phyloP scores from a whole-genome alignment of 129 eudicot species.

The Logfia minima region DNA sequence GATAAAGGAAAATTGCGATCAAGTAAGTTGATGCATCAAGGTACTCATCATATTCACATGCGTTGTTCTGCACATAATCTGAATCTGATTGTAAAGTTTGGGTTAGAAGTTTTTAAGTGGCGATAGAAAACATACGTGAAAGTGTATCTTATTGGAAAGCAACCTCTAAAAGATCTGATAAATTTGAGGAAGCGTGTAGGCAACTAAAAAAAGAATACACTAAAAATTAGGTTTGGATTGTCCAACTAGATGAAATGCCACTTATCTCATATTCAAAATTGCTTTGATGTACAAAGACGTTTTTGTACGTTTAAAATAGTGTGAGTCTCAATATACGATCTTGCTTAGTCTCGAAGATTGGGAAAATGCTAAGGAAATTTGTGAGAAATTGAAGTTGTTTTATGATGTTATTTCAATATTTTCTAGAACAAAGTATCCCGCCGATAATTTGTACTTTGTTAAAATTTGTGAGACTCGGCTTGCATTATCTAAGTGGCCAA shows the following conservation, averaged over 20 bases:
- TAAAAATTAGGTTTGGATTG: slow-evolving; percentile 9
- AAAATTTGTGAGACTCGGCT: slow-evolving; percentile 21
- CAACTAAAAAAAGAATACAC: background rate
- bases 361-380: slow-evolving; percentile 7
- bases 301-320: background rate
- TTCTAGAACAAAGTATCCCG: slow-evolving; percentile 9
- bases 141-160: slow-evolving; percentile 10
- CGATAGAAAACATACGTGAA: slow-evolving; percentile 10
- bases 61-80: background rate
- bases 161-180: slow-evolving; percentile 3
- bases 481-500: background rate
- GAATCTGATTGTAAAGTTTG: slow-evolving; percentile 10
- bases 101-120: background rate
- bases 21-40: background rate
- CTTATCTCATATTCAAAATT: slow-evolving; percentile 2
- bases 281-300: background rate
- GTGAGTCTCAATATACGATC: background rate
- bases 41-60: slow-evolving; percentile 3
- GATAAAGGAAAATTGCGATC: background rate
- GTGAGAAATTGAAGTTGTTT: slow-evolving; percentile 10
- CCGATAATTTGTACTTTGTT: background rate
- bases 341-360: background rate
- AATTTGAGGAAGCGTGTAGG: background rate
- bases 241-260: slow-evolving; percentile 11
- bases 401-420: background rate